A percentile compares a stretch with the other conserved stretches of the same genome.
phyloP scores from a whole-genome alignment of 805 yeast species.

The Millerozyma acaciae region DNA sequence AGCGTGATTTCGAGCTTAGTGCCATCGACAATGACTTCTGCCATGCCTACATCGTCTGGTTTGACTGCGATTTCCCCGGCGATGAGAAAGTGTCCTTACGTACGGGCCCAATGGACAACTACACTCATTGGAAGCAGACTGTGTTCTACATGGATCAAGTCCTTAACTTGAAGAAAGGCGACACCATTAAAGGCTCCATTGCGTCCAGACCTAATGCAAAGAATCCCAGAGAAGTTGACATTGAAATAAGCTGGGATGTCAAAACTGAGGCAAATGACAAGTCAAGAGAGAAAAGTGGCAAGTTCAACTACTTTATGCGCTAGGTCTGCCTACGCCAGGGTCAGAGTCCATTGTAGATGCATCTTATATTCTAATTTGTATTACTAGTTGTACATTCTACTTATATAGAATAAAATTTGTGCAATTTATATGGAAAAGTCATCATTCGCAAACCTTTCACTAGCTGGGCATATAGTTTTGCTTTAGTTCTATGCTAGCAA shows the following conservation, averaged over 20 bases:
- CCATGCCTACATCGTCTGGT: slow-evolving; percentile 93
- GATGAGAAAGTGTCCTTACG: slow-evolving; percentile 68
- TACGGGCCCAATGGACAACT: slow-evolving; percentile 90
- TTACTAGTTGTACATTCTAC: too few relatives aligned
- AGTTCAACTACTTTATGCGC: slow-evolving; percentile 69
- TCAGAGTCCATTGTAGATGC: too few relatives aligned
- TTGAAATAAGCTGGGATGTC: slow-evolving; percentile 61
- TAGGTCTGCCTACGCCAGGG: too few relatives aligned
- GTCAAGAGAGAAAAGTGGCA: slow-evolving; percentile 54
- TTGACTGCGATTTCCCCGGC: slow-evolving; percentile 85
- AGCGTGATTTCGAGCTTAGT: slow-evolving; percentile 60
- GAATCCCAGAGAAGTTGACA: slow-evolving; percentile 89
- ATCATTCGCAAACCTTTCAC: slow-evolving; percentile 1
- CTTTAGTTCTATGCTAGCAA: neutral
- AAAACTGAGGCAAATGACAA: slow-evolving; percentile 41
- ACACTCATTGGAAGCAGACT: slow-evolving; percentile 99
- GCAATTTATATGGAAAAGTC: neutral
- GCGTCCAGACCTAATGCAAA: slow-evolving; percentile 69
- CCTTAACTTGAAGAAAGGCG: slow-evolving; percentile 72
- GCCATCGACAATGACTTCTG: slow-evolving; percentile 77
- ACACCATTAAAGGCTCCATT: slow-evolving; percentile 64
- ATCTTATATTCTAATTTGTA: too few relatives aligned
- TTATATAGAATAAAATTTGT: too few relatives aligned
- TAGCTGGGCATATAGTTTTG: slow-evolving; percentile 1
- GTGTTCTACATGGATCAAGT: slow-evolving; percentile 87